Evolutionary conservation across 2,329 filamentous ascomycete genomes (phyloP).

Genomic region (Neodidymelliopsis sp.): DNA sequence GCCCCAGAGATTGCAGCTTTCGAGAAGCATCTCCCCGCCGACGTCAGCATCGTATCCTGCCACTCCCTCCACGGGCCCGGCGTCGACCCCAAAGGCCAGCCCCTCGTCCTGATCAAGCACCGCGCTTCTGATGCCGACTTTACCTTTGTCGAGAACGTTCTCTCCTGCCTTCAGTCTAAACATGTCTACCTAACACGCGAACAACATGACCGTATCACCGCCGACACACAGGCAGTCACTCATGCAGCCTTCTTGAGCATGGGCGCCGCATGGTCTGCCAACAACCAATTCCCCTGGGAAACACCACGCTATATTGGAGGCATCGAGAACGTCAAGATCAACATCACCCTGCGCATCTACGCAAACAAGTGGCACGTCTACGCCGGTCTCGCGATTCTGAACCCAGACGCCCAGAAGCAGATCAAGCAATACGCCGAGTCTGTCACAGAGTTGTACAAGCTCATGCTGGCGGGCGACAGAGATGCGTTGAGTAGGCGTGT

Average conservation of each 20-base stretch:
- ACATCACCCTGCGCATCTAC: conserved; percentile 96
- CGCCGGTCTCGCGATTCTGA: conserved; percentile 94
- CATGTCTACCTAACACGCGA: conserved; percentile 85
- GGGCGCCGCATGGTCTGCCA: conserved; percentile 97
- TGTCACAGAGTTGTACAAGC: conserved; percentile 93
- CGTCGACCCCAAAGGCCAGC: conserved; percentile 87
- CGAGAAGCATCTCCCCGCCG: conserved; percentile 82
- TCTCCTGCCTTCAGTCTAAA: conserved; percentile 84
- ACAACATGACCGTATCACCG: conserved; percentile 95
- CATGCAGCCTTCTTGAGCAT: conserved; percentile 95
- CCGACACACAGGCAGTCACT: conserved; percentile 97
- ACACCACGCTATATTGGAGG: conserved; percentile 93
- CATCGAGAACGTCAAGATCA: conserved; percentile 99
- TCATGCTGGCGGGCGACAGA: conserved; percentile 88
- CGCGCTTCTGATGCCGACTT: conserved; percentile 81
- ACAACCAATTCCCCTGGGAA: conserved; percentile 96
- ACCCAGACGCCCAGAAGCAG: conserved; percentile 89
- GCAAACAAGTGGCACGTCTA: conserved; percentile 99
- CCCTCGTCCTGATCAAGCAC: conserved; percentile 92
- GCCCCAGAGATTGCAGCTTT: conserved; percentile 95
- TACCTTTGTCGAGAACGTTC: conserved; percentile 78
- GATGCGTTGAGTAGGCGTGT: conserved; percentile 78
- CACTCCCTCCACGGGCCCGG: conserved; percentile 95
- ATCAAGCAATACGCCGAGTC: conserved; percentile 93
- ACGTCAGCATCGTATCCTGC: conserved; percentile 93